These are phyloP conservation scores for Drechslera avenae DNA, from an alignment of 2,329 filamentous ascomycete species.

Conservation along the genomic window DNA sequence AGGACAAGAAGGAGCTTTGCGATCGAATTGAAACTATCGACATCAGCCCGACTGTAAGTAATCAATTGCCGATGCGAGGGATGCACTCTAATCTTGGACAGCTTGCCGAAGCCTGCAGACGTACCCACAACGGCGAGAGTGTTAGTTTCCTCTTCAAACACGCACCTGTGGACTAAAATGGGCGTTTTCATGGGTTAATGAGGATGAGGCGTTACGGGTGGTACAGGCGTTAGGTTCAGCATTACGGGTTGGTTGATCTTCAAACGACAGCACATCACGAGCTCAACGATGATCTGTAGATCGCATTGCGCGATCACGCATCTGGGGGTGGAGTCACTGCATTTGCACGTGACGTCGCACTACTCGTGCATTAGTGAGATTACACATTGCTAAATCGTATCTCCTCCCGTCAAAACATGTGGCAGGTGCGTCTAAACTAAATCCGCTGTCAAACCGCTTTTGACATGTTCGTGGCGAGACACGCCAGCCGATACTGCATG, in stretches of 20 bases:
- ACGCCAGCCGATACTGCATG: constrained; percentile 1
- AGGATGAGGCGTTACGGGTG: constrained; percentile 22
- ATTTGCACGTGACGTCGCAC: constrained; percentile 21
- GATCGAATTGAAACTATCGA: constrained; percentile 87
- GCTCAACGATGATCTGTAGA: constrained; percentile 13
- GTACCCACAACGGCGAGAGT: constrained; percentile 73
- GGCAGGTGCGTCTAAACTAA: constrained; percentile 16
- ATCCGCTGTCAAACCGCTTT: constrained; percentile 27
- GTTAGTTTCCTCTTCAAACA: constrained; percentile 74
- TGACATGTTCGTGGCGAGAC: constrained; percentile 17
- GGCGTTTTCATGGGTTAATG: constrained; percentile 9
- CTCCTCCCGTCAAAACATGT: constrained; percentile 18
- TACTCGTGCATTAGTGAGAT: constrained; percentile 23
- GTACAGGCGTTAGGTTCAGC: constrained; percentile 13
- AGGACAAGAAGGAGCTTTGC: constrained; percentile 79
- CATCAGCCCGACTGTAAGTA: constrained; percentile 74
- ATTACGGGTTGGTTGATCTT: constrained; percentile 7
- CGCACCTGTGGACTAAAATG: constrained; percentile 57
- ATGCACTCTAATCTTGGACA: constrained; percentile 29
- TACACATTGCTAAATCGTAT: constrained; percentile 10
- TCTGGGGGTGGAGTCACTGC: constrained; percentile 21
- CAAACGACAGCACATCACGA: constrained; percentile 3
- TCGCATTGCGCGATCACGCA: constrained; percentile 11
- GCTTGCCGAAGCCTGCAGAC: constrained; percentile 71
- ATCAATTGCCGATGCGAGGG: background rate